A percentile compares a stretch with the other conserved stretches of the same genome.
phyloP scores from a whole-genome alignment of 352 stramenopile genomes.

The Pythium folliculosum region DNA sequence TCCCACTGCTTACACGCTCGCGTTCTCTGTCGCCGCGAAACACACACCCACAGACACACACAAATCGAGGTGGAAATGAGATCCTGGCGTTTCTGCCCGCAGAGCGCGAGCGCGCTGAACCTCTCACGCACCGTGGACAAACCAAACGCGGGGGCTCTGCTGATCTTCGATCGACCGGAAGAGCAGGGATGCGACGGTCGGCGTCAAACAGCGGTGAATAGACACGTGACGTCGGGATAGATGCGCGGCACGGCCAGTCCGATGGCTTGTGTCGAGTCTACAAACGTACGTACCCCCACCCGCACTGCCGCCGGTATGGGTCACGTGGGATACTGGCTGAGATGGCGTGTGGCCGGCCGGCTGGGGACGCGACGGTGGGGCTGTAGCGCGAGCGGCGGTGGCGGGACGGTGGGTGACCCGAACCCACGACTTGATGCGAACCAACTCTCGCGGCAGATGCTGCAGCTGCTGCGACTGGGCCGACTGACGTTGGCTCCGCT shows the following conservation, averaged over 20 bases:
- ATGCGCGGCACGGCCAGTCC: neutral
- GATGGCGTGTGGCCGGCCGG: neutral
- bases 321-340: conserved; percentile 6
- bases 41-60: conserved; percentile 1
- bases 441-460: conserved; percentile 2
- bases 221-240: conserved; percentile 14
- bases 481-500: conserved; percentile 1
- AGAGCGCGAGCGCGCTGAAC: neutral
- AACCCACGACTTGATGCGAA: neutral
- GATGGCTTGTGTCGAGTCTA: neutral
- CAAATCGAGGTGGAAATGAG: neutral
- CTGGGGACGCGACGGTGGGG: too few relatives aligned
- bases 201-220: conserved; percentile 8
- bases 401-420: neutral
- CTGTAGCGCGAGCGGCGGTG: neutral
- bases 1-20: neutral
- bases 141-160: neutral
- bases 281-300: neutral
- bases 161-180: conserved; percentile 9
- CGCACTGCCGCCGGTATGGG: conserved; percentile 11
- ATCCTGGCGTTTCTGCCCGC: neutral
- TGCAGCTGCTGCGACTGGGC: conserved; percentile 8
- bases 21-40: neutral
- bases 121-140: conserved; percentile 7
- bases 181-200: neutral